These are phyloP conservation scores for Solanum arcanum DNA, from an alignment of 257 asterid species.

Conservation along the genomic window DNA sequence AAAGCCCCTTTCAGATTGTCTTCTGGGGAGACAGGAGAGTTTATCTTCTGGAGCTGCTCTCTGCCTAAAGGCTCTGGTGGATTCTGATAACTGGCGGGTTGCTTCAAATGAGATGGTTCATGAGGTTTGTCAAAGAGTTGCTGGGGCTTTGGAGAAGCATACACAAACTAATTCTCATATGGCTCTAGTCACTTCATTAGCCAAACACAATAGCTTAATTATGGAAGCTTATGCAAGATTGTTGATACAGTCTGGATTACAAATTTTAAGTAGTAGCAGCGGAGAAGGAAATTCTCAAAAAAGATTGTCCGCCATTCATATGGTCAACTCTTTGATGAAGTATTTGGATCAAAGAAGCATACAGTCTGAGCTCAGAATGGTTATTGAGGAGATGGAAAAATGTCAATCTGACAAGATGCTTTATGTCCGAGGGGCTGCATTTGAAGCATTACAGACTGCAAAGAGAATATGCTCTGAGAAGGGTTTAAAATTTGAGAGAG, in stretches of 20 bases:
- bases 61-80: conserved; percentile 77
- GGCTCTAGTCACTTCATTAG: conserved; percentile 75
- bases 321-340: conserved; percentile 74
- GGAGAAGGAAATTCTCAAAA: conserved; percentile 67
- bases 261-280: conserved; percentile 46
- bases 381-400: conserved; percentile 72
- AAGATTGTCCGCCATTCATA: conserved; percentile 72
- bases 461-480: conserved; percentile 42
- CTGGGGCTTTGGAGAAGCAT: conserved; percentile 78
- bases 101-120: conserved; percentile 78
- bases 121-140: conserved; percentile 88
- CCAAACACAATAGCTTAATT: conserved; percentile 64
- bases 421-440: conserved; percentile 85
- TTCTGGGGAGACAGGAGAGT: conserved; percentile 69
- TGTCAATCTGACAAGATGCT: conserved; percentile 78
- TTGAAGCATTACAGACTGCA: conserved; percentile 72
- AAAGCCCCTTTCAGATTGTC: conserved; percentile 78
- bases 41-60: conserved; percentile 92
- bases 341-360: conserved; percentile 72
- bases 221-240: conserved; percentile 88
- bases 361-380: conserved; percentile 50
- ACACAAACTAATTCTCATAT: conserved; percentile 64
- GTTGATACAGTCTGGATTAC: conserved; percentile 52
- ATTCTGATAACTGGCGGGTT: conserved; percentile 84
- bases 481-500: conserved; percentile 39